Conservation (phyloP, 768 basidiomycete species). For the Tremella yokohamensis region DNA sequence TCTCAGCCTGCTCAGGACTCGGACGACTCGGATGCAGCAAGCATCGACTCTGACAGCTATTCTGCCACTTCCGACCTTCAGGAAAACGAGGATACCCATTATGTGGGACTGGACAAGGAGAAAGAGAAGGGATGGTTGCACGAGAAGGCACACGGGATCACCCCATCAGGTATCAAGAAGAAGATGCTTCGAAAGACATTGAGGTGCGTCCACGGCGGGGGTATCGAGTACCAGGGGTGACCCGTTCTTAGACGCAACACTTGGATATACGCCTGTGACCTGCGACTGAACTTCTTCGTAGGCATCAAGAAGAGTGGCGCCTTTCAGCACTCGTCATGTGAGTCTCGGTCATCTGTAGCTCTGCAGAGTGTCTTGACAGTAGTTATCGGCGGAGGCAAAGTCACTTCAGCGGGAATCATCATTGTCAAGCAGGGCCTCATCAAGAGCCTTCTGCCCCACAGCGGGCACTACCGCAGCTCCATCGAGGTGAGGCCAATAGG, state of each 20-base stretch:
- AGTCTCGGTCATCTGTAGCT: slow-evolving; percentile 9
- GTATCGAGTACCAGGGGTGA: background rate
- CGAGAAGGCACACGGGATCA: slow-evolving; percentile 56
- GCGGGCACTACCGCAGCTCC: slow-evolving; percentile 66
- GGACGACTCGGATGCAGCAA: slow-evolving; percentile 6
- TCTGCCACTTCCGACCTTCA: slow-evolving; percentile 28
- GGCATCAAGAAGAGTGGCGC: slow-evolving; percentile 64
- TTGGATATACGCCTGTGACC: slow-evolving; percentile 67
- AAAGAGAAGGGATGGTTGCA: slow-evolving; percentile 42
- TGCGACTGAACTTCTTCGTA: slow-evolving; percentile 61
- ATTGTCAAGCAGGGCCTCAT: slow-evolving; percentile 63
- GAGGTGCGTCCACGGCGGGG: slow-evolving; percentile 24
- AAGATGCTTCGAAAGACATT: slow-evolving; percentile 61
- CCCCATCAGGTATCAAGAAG: slow-evolving; percentile 58
- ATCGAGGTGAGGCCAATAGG: slow-evolving; percentile 54
- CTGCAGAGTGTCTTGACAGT: too few species aligned
- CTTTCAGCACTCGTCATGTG: slow-evolving; percentile 65
- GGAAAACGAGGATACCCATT: slow-evolving; percentile 47
- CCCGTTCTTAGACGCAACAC: slow-evolving; percentile 54
- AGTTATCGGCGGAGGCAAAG: slow-evolving; percentile 53
- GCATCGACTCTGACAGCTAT: slow-evolving; percentile 29
- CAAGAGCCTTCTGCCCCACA: slow-evolving; percentile 62
- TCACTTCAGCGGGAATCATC: slow-evolving; percentile 66
- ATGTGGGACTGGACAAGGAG: slow-evolving; percentile 28
- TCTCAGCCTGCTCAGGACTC: slow-evolving; percentile 11